phyloP scores from a whole-genome alignment of 176 grass and related monocot genomes.

The Dendrocalamus sinicus region DNA sequence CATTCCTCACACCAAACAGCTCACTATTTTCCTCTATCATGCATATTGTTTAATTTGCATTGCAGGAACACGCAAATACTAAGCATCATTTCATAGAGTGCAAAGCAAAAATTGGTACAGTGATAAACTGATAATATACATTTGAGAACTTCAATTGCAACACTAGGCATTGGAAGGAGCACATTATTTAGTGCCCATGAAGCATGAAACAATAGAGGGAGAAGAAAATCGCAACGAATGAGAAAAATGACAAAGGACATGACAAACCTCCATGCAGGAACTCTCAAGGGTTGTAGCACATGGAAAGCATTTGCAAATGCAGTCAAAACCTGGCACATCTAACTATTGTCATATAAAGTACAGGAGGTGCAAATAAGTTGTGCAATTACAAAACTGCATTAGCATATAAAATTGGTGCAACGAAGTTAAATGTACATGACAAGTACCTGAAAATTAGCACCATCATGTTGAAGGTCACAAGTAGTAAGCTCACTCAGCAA shows the following conservation, averaged over 20 bases:
- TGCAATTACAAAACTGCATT: neutral
- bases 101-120: neutral
- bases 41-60: neutral
- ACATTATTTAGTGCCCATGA: neutral
- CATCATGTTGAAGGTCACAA: conserved; percentile 66
- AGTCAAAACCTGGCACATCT: conserved; percentile 50
- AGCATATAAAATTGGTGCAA: conserved; percentile 17
- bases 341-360: conserved; percentile 22
- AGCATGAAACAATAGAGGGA: neutral
- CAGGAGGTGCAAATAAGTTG: neutral
- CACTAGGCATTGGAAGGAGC: neutral
- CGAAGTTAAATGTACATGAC: conserved; percentile 9
- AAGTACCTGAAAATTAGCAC: conserved; percentile 79
- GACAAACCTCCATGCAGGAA: conserved; percentile 62
- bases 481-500: conserved; percentile 84
- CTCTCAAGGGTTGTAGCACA: conserved; percentile 57
- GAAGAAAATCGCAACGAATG: neutral
- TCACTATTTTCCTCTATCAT: neutral
- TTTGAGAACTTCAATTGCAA: neutral
- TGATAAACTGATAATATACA: neutral
- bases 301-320: conserved; percentile 54
- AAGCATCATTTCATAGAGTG: neutral
- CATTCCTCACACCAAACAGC: neutral
- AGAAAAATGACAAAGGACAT: conserved; percentile 10
- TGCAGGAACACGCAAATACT: neutral